Conservation (phyloP, 208 protist genomes). For the Crithidia thermophila region DNA sequence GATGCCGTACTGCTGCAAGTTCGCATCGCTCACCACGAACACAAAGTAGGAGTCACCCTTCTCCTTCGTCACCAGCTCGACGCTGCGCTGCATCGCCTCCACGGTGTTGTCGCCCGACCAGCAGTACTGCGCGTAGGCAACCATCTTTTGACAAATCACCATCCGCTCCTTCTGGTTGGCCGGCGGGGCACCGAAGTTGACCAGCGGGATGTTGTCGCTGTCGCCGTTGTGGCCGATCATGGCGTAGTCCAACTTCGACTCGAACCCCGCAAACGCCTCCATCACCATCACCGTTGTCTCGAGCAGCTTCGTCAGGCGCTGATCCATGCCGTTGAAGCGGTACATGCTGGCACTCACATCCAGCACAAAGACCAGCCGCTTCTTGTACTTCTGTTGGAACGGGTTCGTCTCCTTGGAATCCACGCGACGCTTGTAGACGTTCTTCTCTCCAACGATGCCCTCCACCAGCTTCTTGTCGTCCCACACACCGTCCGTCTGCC, state of each 20-base stretch:
- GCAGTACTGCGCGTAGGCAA: constrained; percentile 95
- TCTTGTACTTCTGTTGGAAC: constrained; percentile 74
- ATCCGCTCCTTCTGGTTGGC: constrained; percentile 79
- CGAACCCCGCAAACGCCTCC: constrained; percentile 89
- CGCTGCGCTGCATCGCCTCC: constrained; percentile 75
- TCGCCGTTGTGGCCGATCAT: constrained; percentile 93
- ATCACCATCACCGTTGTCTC: constrained; percentile 93
- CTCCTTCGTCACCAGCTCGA: constrained; percentile 73
- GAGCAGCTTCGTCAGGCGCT: constrained; percentile 84
- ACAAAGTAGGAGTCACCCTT: constrained; percentile 94
- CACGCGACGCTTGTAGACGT: constrained; percentile 91
- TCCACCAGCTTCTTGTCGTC: constrained; percentile 94
- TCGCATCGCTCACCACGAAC: constrained; percentile 95
- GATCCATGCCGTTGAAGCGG: constrained; percentile 92
- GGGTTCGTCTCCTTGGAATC: constrained; percentile 76
- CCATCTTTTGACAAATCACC: constrained; percentile 88
- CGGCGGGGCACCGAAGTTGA: constrained; percentile 68
- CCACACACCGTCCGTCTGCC: constrained; percentile 90
- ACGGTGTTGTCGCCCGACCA: constrained; percentile 93
- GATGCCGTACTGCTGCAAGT: constrained; percentile 94
- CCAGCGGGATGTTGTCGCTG: constrained; percentile 76
- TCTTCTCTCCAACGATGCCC: constrained; percentile 90
- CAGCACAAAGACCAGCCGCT: constrained; percentile 90
- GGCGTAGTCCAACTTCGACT: constrained; percentile 88
- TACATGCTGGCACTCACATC: constrained; percentile 95